Conservation (phyloP, 257 asterid genomes). For the Rehmannia glutinosa region DNA sequence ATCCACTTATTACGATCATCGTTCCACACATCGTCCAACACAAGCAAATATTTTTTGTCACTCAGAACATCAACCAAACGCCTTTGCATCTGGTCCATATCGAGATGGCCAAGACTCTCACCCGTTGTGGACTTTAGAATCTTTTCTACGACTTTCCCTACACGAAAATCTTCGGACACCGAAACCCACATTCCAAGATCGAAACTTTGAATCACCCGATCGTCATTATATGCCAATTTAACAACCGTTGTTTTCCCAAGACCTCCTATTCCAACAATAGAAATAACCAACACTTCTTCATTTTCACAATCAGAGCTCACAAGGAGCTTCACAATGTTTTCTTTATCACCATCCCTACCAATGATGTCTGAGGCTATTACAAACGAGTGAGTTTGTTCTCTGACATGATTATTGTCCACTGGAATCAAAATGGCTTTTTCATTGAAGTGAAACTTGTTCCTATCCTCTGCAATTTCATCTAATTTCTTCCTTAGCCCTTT, state of each 20-base stretch:
- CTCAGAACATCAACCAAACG: constrained; percentile 25
- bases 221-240: constrained; percentile 43
- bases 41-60: constrained; percentile 35
- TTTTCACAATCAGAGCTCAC: constrained; percentile 25
- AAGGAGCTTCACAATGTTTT: constrained; percentile 29
- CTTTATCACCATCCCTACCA: constrained; percentile 48
- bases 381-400: constrained; percentile 55
- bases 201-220: constrained; percentile 26
- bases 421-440: constrained; percentile 20
- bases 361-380: constrained; percentile 47
- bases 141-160: constrained; percentile 37
- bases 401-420: constrained; percentile 2
- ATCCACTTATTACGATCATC: constrained; percentile 45
- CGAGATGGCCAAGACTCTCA: constrained; percentile 35
- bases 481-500: constrained; percentile 29
- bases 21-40: constrained; percentile 58
- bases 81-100: constrained; percentile 40
- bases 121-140: constrained; percentile 35
- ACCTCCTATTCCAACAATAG: constrained; percentile 53
- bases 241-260: constrained; percentile 54
- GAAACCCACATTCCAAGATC: constrained; percentile 51
- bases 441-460: constrained; percentile 40
- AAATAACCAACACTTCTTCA: constrained; percentile 32
- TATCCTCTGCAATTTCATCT: constrained; percentile 41
- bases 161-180: constrained; percentile 38